These are phyloP conservation scores for Withania somnifera DNA, from an alignment of 305 asterid genomes.

Conservation along the genomic window DNA sequence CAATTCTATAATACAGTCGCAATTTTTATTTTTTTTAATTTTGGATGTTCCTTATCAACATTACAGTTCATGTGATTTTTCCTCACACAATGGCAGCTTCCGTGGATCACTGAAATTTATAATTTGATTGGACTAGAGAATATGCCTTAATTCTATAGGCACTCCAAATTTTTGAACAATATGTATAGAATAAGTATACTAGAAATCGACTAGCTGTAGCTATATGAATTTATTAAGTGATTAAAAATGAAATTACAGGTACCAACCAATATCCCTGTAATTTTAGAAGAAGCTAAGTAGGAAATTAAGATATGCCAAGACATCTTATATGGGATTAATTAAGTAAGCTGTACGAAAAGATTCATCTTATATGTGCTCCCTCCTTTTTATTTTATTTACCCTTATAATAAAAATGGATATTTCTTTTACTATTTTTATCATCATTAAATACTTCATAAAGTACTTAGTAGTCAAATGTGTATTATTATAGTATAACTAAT, in stretches of 20 bases:
- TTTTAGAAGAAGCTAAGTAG: neutral
- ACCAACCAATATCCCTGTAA: neutral
- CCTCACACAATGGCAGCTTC: neutral
- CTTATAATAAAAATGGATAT: too few species aligned
- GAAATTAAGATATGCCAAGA: neutral
- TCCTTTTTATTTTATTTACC: too few species aligned
- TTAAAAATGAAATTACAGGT: neutral
- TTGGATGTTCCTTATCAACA: neutral
- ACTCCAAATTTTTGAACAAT: neutral
- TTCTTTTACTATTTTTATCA: too few species aligned
- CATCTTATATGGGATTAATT: too few species aligned
- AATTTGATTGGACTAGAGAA: neutral
- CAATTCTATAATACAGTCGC: neutral
- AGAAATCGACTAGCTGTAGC: neutral
- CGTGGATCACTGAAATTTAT: neutral
- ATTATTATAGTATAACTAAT: too few species aligned
- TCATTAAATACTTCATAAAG: too few species aligned
- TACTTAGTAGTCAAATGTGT: too few species aligned
- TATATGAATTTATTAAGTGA: neutral
- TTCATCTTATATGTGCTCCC: too few species aligned
- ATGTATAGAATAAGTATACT: neutral
- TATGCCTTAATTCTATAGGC: neutral
- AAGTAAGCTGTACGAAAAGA: too few species aligned
- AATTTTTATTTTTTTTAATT: neutral
- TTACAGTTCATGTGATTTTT: neutral